These are phyloP conservation scores for Blastocladiella emersonii DNA, from an alignment of 371 early-diverging fungal species.

Conservation along the genomic window DNA sequence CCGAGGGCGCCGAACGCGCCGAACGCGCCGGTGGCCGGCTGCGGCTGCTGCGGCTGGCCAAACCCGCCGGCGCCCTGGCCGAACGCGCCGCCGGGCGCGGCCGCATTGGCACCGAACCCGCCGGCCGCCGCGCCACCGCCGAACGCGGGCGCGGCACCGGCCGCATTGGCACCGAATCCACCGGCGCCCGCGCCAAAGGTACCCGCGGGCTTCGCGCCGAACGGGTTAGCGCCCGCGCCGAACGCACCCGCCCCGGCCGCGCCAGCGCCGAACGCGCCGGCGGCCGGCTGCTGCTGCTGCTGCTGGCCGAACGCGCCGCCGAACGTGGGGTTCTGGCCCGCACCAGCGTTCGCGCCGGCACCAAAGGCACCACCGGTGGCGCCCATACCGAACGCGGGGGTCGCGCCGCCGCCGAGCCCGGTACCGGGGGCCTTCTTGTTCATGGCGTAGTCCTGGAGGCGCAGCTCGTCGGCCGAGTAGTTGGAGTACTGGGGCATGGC, in stretches of 20 bases:
- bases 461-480: constrained; percentile 4
- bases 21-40: neutral
- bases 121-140: no score
- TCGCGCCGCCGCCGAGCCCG: neutral
- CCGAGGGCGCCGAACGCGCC: neutral
- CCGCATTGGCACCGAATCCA: neutral
- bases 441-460: neutral
- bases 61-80: neutral
- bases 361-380: neutral
- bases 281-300: neutral
- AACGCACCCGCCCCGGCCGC: neutral
- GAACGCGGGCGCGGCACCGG: neutral
- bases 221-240: neutral
- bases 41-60: neutral
- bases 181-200: neutral
- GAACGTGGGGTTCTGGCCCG: no score
- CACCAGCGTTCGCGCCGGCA: no score
- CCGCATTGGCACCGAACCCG: neutral
- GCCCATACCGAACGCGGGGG: neutral
- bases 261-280: no score
- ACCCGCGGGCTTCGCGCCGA: neutral
- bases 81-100: neutral
- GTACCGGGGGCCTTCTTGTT: neutral
- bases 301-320: neutral
- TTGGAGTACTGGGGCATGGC: neutral